Percentiles rank a stretch among this genome's conserved stretches.
Evolutionary conservation across 2,329 filamentous ascomycete genomes (phyloP).

Genomic region (Aureobasidium sp.): DNA sequence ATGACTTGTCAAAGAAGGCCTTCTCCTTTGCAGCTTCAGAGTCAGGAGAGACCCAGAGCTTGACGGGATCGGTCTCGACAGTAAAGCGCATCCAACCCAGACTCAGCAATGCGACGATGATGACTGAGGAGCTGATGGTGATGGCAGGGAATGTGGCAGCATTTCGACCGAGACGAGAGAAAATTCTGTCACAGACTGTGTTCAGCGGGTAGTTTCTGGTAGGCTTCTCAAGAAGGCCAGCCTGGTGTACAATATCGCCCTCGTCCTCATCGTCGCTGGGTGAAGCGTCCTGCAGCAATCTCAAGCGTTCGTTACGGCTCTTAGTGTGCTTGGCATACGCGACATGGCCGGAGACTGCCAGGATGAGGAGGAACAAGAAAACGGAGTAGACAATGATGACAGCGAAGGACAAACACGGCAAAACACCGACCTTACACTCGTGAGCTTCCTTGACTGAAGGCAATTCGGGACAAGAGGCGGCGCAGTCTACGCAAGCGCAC

Average conservation of each 20-base stretch:
- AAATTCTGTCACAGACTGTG: constrained; percentile 68
- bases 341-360: constrained; percentile 63
- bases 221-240: constrained; percentile 69
- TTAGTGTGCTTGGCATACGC: constrained; percentile 66
- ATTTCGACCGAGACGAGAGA: constrained; percentile 68
- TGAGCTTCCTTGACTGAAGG: constrained; percentile 62
- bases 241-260: constrained; percentile 69
- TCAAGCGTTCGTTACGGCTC: constrained; percentile 72
- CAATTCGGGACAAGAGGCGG: constrained; percentile 72
- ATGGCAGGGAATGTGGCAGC: constrained; percentile 78
- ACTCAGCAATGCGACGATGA: constrained; percentile 71
- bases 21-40: constrained; percentile 90
- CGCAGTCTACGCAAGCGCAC: constrained; percentile 91
- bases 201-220: constrained; percentile 77
- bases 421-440: constrained; percentile 70
- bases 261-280: constrained; percentile 92
- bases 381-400: constrained; percentile 80
- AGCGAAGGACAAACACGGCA: constrained; percentile 92
- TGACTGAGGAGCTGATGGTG: constrained; percentile 68
- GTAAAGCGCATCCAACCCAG: constrained; percentile 81
- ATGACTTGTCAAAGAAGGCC: constrained; percentile 82
- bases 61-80: constrained; percentile 84
- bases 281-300: constrained; percentile 73
- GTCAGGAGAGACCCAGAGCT: constrained; percentile 91
- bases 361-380: constrained; percentile 59